A percentile compares a stretch with the other conserved stretches of the same genome.
Evolutionary conservation across 177 flowering plant genomes (phyloP).

Genomic region (Vitis hybrid): DNA sequence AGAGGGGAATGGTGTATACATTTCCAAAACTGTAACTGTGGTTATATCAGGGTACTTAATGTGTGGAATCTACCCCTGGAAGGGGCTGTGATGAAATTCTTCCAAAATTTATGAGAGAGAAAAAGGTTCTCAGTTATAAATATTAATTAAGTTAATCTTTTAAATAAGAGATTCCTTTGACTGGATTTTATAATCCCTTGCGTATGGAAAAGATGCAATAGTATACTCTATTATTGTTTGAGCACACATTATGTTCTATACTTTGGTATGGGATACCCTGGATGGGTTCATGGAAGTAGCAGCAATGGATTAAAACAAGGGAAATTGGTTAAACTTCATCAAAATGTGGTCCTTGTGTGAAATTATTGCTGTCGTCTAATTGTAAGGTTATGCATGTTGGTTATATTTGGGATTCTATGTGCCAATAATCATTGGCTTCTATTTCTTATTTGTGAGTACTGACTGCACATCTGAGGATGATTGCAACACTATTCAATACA

Average conservation of each 20-base stretch:
- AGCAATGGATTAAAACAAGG: neutral
- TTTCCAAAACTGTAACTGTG: neutral
- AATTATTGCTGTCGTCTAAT: neutral
- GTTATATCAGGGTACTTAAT: neutral
- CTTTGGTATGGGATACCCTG: neutral
- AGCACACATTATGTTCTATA: neutral
- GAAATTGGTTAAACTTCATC: neutral
- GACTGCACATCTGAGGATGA: too few relatives aligned
- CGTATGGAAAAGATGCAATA: neutral
- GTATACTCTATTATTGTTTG: neutral
- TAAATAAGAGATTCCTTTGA: neutral
- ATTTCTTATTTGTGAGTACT: too few relatives aligned
- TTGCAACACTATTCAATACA: too few relatives aligned
- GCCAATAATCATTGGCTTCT: too few relatives aligned
- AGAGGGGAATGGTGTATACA: neutral
- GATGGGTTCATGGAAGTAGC: neutral
- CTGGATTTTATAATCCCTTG: neutral
- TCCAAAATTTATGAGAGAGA: neutral
- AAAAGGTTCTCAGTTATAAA: neutral
- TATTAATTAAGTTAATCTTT: neutral
- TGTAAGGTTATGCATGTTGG: too few relatives aligned
- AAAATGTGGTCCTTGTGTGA: neutral
- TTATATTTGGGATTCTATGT: too few relatives aligned
- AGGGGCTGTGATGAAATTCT: neutral
- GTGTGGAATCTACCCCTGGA: neutral